Base-by-base conservation (phyloP, 1,284 basidiomycete species). In the Anthracocystis setariae region DNA sequence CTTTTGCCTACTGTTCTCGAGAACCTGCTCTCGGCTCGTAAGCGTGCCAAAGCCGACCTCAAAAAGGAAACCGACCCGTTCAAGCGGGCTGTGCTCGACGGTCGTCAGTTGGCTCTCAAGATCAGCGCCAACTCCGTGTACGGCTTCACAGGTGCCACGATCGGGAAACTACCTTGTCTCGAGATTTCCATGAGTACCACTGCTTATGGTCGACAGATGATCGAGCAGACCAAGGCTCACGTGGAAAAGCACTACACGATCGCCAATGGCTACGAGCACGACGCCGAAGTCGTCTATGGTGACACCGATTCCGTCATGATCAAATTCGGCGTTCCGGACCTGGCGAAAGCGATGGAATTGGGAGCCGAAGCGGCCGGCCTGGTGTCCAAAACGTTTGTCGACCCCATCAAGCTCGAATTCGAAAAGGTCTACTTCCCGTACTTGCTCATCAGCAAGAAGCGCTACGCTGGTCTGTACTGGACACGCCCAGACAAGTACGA, bases 361-460 rank as follows among this genome's bases (percentile, higher is more conserved):
- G 94, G 95, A 35, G 90, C 90, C 25, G 92, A 98, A 85, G 96
- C 96, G 0, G 96, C 96, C 1, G 90, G 92, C 27, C 87, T 92
- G n/a, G 95, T 98, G 7, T 77, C 75, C 2, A 51, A 78, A 33
- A 77, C 78, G 1, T 82, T 82, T 56, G 65, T 76, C 39, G 62
- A 74, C 25, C 81, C 81, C 7, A 82, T 82, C 70, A 79, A 79
- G 62, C 77, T 82, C 50, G 81, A 82, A 52, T 82, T 82, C 70
- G 81, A 82, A 27, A 82, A 82, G 60, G 78, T 81, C 47, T 82
- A 82, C 60, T 82, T 74, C 49, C 81, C 81, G 2, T 82, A 82
- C 53, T 67, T 82, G 18, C 60, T 82, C n/a, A 82, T 82, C 62
- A 79, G 73, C 69, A 82, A 82, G 72, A 82, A 82, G 68, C 69